Evolutionary conservation across 1,284 basidiomycete species (phyloP).

Genomic region (Kwoniella shivajii): DNA sequence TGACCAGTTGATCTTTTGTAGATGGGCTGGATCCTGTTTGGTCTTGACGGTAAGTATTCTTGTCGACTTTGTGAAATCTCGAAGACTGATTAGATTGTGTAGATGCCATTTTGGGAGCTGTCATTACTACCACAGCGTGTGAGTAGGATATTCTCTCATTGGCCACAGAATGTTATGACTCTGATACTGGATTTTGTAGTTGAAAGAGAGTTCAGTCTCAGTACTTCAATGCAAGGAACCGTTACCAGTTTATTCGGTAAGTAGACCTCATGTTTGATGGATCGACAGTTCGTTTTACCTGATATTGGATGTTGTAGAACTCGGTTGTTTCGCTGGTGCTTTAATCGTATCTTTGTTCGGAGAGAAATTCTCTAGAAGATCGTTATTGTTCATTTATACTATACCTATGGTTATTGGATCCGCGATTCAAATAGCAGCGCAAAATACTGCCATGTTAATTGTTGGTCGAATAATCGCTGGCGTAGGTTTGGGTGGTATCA

Average conservation of each 20-base stretch:
- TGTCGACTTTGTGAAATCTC: not conserved
- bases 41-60: constrained; percentile 4
- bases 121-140: constrained; percentile 53
- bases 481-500: constrained; percentile 25
- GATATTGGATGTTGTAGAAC: constrained; percentile 1
- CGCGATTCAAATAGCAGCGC: constrained; percentile 18
- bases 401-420: constrained; percentile 19
- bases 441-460: constrained; percentile 15
- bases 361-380: constrained; percentile 15
- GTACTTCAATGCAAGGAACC: constrained; percentile 22
- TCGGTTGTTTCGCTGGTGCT: constrained; percentile 25
- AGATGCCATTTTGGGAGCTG: constrained; percentile 26
- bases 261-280: not conserved
- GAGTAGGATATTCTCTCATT: constrained; percentile 44
- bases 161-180: not conserved
- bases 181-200: not conserved
- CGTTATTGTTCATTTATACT: constrained; percentile 13
- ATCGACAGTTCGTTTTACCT: too few species aligned
- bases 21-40: constrained; percentile 13
- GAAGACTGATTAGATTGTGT: not conserved
- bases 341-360: constrained; percentile 18
- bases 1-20: not conserved
- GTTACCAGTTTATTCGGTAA: constrained; percentile 19
- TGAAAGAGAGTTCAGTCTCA: constrained; percentile 7
- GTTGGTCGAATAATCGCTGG: constrained; percentile 25